A percentile compares a stretch with the other conserved stretches of the same genome.
phyloP scores from a whole-genome alignment of 2,329 filamentous ascomycete genomes.

The Colletotrichum liaoningense region DNA sequence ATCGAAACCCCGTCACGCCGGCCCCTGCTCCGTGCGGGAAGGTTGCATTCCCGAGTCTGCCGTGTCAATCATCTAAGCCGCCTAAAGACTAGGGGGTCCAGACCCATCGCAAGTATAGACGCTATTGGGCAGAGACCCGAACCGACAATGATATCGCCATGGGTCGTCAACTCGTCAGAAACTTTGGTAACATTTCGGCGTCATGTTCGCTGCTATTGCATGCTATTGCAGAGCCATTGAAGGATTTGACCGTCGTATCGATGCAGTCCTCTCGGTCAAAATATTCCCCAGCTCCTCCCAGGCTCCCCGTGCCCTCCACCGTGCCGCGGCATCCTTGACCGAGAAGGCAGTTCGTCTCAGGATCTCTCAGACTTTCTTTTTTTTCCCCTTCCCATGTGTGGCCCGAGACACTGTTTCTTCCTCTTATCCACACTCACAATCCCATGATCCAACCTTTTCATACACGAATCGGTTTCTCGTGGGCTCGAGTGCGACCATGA shows the following conservation, averaged over 20 bases:
- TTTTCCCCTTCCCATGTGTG: not conserved
- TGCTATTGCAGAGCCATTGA: not conserved
- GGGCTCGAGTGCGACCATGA: conserved; percentile 3
- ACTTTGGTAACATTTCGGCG: not conserved
- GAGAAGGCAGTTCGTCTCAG: not conserved
- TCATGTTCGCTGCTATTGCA: not conserved
- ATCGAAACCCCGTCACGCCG: not conserved
- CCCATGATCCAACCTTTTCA: not conserved
- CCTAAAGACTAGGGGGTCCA: not conserved
- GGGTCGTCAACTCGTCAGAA: not conserved
- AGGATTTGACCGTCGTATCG: not conserved
- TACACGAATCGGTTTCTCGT: not conserved
- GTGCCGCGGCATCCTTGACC: not conserved
- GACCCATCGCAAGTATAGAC: not conserved
- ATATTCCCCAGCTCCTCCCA: not conserved
- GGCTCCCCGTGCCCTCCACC: not conserved
- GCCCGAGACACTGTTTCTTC: not conserved
- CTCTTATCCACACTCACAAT: not conserved
- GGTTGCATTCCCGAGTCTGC: not conserved
- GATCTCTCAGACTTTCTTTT: not conserved
- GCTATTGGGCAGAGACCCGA: not conserved
- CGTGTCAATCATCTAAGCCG: not conserved
- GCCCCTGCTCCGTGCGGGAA: not conserved
- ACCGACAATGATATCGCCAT: not conserved
- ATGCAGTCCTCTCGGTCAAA: not conserved